Evolutionary conservation across 2,329 filamentous ascomycete species (phyloP).

Genomic region (Metarhizium anisopliae): DNA sequence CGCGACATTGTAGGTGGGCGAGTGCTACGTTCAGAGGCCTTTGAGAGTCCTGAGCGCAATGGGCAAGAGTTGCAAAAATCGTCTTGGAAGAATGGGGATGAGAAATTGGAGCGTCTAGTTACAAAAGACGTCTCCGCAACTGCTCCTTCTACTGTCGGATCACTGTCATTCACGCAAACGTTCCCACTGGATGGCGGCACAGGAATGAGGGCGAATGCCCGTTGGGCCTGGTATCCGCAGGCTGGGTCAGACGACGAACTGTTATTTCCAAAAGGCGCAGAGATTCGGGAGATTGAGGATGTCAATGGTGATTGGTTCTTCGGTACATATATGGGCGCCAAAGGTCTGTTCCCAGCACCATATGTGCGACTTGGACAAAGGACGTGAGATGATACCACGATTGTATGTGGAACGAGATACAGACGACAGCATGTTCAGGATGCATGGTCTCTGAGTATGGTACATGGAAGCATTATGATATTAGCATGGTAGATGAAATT

Average conservation of each 20-base stretch:
- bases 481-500: background rate
- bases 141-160: slow-evolving; percentile 24
- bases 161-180: slow-evolving; percentile 15
- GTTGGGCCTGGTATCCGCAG: slow-evolving; percentile 73
- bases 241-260: slow-evolving; percentile 63
- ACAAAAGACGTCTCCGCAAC: slow-evolving; percentile 40
- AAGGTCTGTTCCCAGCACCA: slow-evolving; percentile 71
- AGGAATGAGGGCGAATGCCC: slow-evolving; percentile 53
- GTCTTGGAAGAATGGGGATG: slow-evolving; percentile 38
- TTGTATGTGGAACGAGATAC: background rate
- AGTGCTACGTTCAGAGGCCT: slow-evolving; percentile 52
- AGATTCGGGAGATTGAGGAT: slow-evolving; percentile 75
- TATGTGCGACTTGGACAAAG: slow-evolving; percentile 50
- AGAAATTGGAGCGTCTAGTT: slow-evolving; percentile 37
- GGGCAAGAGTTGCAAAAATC: slow-evolving; percentile 35
- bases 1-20: slow-evolving; percentile 71
- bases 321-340: slow-evolving; percentile 73
- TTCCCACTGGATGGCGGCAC: slow-evolving; percentile 72
- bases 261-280: slow-evolving; percentile 72
- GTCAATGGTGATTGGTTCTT: slow-evolving; percentile 88
- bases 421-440: background rate
- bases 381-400: background rate
- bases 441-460: background rate
- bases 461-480: background rate
- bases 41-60: slow-evolving; percentile 24